A percentile compares a stretch with the other conserved stretches of the same genome.
These are phyloP conservation scores for Capillidium rhysosporum DNA, from an alignment of 371 early-diverging fungal genomes.

Conservation along the genomic window DNA sequence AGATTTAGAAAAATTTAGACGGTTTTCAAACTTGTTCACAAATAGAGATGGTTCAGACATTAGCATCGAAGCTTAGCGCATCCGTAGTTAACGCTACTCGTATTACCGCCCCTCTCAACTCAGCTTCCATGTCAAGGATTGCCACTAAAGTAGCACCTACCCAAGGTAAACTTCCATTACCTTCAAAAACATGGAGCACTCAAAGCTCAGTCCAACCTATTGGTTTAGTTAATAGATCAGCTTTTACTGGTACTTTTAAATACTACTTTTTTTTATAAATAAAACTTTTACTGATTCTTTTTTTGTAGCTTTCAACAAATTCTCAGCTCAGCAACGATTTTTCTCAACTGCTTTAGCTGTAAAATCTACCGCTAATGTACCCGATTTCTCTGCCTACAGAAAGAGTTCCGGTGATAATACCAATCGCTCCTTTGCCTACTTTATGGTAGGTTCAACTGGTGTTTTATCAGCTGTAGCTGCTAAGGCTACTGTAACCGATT, in stretches of 20 bases:
- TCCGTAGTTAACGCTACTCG: not conserved
- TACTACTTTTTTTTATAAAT: not conserved
- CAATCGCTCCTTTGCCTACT: conserved; percentile 70
- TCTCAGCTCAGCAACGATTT: conserved; percentile 24
- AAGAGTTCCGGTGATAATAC: conserved; percentile 39
- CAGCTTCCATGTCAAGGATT: not conserved
- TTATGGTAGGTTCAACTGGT: conserved; percentile 86
- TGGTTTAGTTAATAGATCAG: not conserved
- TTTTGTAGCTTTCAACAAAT: conserved; percentile 12
- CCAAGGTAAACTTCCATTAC: not conserved
- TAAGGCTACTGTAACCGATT: conserved; percentile 81
- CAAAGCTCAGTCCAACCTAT: not conserved
- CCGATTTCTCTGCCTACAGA: conserved; percentile 41
- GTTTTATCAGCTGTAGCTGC: conserved; percentile 67
- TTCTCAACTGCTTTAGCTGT: conserved; percentile 16
- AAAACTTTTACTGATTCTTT: not conserved
- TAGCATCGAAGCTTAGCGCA: not conserved
- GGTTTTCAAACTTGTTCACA: too few relatives aligned
- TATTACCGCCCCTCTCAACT: not conserved
- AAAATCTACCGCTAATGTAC: conserved; percentile 29
- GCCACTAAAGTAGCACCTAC: not conserved
- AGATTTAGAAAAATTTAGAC: too few relatives aligned
- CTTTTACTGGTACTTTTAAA: conserved; percentile 3
- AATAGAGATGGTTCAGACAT: not conserved
- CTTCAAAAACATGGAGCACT: not conserved